These are phyloP conservation scores for Xerocomellus chrysenteron DNA, from an alignment of 768 basidiomycete genomes.

Conservation along the genomic window DNA sequence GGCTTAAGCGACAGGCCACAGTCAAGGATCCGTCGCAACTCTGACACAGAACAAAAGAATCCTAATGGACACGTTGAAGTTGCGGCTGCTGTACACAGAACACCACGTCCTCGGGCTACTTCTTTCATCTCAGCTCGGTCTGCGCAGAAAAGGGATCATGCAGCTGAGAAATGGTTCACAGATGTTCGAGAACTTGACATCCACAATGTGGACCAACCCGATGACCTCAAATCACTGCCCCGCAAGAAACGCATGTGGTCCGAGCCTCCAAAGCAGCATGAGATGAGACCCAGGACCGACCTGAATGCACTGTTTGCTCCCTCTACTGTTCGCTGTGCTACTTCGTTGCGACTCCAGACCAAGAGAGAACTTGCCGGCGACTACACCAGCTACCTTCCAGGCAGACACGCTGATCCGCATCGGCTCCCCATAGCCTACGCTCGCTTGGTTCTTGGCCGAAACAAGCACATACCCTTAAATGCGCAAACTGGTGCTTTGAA, in stretches of 20 bases:
- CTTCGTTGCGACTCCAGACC: constrained; percentile 22
- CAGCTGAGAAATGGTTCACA: constrained; percentile 26
- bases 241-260: constrained; percentile 3
- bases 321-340: not conserved
- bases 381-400: constrained; percentile 47
- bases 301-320: constrained; percentile 20
- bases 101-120: constrained; percentile 4
- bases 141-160: constrained; percentile 21
- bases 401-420: constrained; percentile 26
- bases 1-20: constrained; percentile 17
- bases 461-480: constrained; percentile 40
- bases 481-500: constrained; percentile 40
- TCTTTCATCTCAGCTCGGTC: constrained; percentile 24
- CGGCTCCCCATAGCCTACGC: constrained; percentile 43
- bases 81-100: not conserved
- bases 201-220: not conserved
- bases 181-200: constrained; percentile 22
- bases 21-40: not conserved
- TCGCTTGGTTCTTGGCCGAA: constrained; percentile 41
- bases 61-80: not conserved
- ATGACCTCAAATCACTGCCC: not conserved
- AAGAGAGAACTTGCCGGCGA: constrained; percentile 47
- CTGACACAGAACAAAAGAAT: constrained; percentile 3
- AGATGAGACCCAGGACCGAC: constrained; percentile 24
- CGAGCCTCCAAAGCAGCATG: constrained; percentile 10